Percentiles rank a stretch among this genome's conserved stretches.
phyloP scores from a whole-genome alignment of 2,329 filamentous ascomycete species.

The Monosporascus sp. region DNA sequence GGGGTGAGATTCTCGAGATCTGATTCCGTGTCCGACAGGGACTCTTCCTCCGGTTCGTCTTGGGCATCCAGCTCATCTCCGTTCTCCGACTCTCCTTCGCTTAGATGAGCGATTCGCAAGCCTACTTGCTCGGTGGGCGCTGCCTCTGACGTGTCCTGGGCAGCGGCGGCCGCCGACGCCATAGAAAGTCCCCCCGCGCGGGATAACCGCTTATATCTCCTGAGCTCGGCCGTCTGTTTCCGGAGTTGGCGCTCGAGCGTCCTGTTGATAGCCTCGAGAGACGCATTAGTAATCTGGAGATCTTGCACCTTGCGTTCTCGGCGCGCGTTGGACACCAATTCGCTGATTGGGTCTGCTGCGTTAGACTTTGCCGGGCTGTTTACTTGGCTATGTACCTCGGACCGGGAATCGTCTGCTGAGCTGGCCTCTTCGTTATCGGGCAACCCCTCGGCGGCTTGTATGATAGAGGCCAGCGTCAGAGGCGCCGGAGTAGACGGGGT shows the following conservation, averaged over 20 bases:
- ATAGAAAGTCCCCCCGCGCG: slow-evolving; percentile 71
- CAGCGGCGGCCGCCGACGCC: slow-evolving; percentile 40
- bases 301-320: slow-evolving; percentile 93
- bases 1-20: slow-evolving; percentile 35
- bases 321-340: slow-evolving; percentile 80
- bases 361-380: slow-evolving; percentile 56
- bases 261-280: slow-evolving; percentile 88
- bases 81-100: slow-evolving; percentile 36
- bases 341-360: slow-evolving; percentile 59
- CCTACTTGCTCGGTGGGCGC: slow-evolving; percentile 38
- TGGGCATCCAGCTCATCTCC: slow-evolving; percentile 20
- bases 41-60: slow-evolving; percentile 47
- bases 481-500: slow-evolving; percentile 32
- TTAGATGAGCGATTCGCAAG: slow-evolving; percentile 45
- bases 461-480: slow-evolving; percentile 49
- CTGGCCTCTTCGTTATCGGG: slow-evolving; percentile 25
- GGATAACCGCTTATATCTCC: slow-evolving; percentile 80
- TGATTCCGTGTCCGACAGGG: slow-evolving; percentile 36
- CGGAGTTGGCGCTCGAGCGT: slow-evolving; percentile 86
- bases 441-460: slow-evolving; percentile 52
- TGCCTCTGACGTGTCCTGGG: slow-evolving; percentile 38
- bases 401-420: slow-evolving; percentile 22
- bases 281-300: slow-evolving; percentile 93
- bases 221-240: slow-evolving; percentile 83
- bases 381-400: slow-evolving; percentile 45